Conservation (phyloP, 2,329 filamentous ascomycete species). For the Fusarium miscanthi region DNA sequence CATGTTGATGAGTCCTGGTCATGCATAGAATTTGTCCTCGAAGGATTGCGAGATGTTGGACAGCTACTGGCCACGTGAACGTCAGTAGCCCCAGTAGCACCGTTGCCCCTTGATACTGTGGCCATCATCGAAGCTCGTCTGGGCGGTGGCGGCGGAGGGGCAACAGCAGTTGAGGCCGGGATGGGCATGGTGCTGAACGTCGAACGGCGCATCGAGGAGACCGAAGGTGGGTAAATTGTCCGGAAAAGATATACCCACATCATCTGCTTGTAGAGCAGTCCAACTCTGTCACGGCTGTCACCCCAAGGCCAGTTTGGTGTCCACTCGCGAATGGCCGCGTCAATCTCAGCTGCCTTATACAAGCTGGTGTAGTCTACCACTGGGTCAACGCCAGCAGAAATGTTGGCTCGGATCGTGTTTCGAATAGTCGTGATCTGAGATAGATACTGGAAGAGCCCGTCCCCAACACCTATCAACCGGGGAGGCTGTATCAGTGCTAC, state of each 20-base stretch:
- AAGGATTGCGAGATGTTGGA: conserved; percentile 51
- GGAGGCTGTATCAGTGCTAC: conserved; percentile 57
- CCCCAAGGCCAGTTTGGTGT: conserved; percentile 69
- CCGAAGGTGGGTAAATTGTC: conserved; percentile 67
- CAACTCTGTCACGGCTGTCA: conserved; percentile 67
- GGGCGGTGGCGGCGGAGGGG: conserved; percentile 33
- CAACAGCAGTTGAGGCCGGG: conserved; percentile 27
- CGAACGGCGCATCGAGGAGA: conserved; percentile 46
- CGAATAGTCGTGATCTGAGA: conserved; percentile 82
- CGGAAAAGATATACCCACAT: conserved; percentile 73
- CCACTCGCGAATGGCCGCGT: conserved; percentile 80
- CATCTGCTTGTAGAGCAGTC: conserved; percentile 72
- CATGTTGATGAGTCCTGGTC: conserved; percentile 47
- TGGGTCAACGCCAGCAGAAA: conserved; percentile 70
- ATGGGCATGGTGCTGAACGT: conserved; percentile 46
- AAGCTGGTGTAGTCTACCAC: conserved; percentile 79
- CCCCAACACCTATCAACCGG: conserved; percentile 81
- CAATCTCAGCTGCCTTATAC: conserved; percentile 79
- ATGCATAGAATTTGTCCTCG: conserved; percentile 55
- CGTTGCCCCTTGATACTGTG: conserved; percentile 41
- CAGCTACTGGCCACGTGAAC: conserved; percentile 45
- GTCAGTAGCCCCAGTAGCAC: conserved; percentile 13
- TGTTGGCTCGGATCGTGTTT: conserved; percentile 77
- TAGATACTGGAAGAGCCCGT: conserved; percentile 83
- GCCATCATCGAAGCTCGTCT: conserved; percentile 53